These are phyloP conservation scores for Calonectria pauciramosa DNA, from an alignment of 2,329 filamentous ascomycete genomes.

Conservation along the genomic window DNA sequence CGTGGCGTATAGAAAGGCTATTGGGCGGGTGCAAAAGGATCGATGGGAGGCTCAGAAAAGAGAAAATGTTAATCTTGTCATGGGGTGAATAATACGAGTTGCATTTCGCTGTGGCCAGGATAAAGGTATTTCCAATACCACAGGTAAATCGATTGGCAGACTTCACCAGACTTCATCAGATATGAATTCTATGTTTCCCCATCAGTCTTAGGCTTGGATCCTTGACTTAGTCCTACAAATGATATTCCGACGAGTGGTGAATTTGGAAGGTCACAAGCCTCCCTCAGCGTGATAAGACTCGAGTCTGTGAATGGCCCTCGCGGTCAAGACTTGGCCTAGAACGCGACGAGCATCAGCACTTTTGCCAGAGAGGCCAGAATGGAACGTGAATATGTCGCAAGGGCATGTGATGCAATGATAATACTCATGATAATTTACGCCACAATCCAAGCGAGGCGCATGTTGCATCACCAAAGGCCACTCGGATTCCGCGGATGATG, in stretches of 20 bases:
- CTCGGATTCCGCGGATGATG: background rate
- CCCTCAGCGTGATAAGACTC: background rate
- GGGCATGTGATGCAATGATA: background rate
- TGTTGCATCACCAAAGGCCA: background rate
- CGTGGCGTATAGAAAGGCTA: background rate
- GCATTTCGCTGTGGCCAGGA: background rate
- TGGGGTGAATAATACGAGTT: background rate
- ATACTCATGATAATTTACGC: background rate
- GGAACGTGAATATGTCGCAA: background rate
- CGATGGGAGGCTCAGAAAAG: background rate
- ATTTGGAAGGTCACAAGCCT: too few relatives aligned
- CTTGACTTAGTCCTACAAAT: too few relatives aligned
- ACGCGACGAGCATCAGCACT: background rate
- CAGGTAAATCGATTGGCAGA: too few relatives aligned
- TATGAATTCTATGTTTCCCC: too few relatives aligned
- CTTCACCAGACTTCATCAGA: too few relatives aligned
- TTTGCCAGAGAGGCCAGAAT: too few relatives aligned
- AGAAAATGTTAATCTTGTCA: background rate
- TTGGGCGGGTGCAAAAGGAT: background rate
- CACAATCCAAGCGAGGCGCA: background rate
- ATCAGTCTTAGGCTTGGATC: too few relatives aligned
- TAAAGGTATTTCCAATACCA: background rate
- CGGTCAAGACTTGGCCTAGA: too few relatives aligned
- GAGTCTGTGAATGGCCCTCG: background rate
- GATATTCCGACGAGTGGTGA: too few relatives aligned